These are phyloP conservation scores for Heliamphora exappendiculata DNA, from an alignment of 148 eudicot species.

Conservation along the genomic window DNA sequence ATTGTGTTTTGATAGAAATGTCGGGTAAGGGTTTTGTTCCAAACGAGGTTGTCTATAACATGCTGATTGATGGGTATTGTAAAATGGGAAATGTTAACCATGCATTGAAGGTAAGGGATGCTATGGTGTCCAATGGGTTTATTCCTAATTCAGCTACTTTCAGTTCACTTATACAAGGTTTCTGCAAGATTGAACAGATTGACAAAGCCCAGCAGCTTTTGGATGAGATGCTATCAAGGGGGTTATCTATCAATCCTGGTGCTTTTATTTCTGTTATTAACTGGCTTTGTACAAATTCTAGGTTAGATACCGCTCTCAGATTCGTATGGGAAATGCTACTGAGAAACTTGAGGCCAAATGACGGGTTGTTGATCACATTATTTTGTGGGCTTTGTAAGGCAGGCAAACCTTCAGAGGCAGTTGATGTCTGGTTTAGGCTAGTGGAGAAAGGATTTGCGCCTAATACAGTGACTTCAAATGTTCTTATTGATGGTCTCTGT, in stretches of 20 bases:
- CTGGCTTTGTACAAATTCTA: conserved; percentile 36
- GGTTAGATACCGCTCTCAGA: conserved; percentile 39
- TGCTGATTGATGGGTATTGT: conserved; percentile 74
- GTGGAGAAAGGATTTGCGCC: conserved; percentile 43
- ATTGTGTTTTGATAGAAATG: conserved; percentile 56
- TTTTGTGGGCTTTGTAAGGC: conserved; percentile 53
- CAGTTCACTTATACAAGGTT: conserved; percentile 62
- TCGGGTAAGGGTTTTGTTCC: conserved; percentile 44
- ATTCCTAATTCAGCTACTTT: conserved; percentile 58
- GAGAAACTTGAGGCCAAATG: conserved; percentile 64
- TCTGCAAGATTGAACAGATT: conserved; percentile 56
- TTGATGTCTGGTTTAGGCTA: conserved; percentile 60
- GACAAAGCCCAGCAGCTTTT: conserved; percentile 50
- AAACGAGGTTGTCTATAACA: conserved; percentile 64
- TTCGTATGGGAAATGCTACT: conserved; percentile 48
- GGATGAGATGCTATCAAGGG: conserved; percentile 49
- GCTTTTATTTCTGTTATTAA: conserved; percentile 46
- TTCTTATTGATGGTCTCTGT: conserved; percentile 74
- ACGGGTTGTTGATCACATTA: conserved; percentile 49
- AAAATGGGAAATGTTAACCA: conserved; percentile 44
- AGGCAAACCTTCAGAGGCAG: conserved; percentile 49
- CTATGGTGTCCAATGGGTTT: conserved; percentile 53
- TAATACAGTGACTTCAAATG: conserved; percentile 65
- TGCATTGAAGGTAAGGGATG: conserved; percentile 58
- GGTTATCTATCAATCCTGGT: conserved; percentile 42